Conservation (phyloP, 1,284 basidiomycete species). For the Moesziomyces globuligerus region DNA sequence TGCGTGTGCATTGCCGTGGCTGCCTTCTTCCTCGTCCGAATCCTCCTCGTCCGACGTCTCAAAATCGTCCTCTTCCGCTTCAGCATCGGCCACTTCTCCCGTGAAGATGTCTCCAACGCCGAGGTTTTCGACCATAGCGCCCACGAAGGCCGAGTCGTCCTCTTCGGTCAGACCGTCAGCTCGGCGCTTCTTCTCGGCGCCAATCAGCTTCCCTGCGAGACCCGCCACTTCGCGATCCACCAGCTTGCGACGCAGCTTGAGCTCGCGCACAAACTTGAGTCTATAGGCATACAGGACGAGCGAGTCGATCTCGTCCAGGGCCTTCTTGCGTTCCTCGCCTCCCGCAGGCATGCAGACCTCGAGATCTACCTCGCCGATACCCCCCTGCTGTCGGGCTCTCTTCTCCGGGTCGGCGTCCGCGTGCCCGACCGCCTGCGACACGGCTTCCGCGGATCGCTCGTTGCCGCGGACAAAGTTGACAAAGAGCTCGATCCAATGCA, state of each 20-base stretch:
- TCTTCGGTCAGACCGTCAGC: conserved; percentile 45
- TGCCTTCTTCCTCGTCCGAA: conserved; percentile 69
- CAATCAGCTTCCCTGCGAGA: conserved; percentile 46
- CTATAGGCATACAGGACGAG: conserved; percentile 63
- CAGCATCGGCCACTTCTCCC: conserved; percentile 60
- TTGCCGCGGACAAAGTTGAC: conserved; percentile 91
- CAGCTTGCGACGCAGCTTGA: conserved; percentile 59
- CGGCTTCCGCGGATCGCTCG: conserved; percentile 71
- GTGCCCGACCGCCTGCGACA: conserved; percentile 68
- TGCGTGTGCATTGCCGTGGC: conserved; percentile 40
- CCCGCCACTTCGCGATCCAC: conserved; percentile 53
- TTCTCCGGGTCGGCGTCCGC: conserved; percentile 4
- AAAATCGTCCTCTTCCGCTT: conserved; percentile 60
- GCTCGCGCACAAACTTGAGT: conserved; percentile 62
- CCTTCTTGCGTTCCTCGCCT: conserved; percentile 47
- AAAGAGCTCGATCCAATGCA: conserved; percentile 97
- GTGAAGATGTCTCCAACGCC: conserved; percentile 63
- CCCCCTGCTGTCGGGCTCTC: conserved; percentile 19
- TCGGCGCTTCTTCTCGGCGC: conserved; percentile 31
- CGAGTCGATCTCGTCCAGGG: conserved; percentile 61
- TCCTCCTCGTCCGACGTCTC: conserved; percentile 52
- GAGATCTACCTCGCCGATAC: conserved; percentile 60
- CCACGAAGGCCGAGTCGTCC: conserved; percentile 58
- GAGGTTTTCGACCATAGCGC: conserved; percentile 62
- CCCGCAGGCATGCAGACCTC: conserved; percentile 62